Evolutionary conservation across 2,329 filamentous ascomycete species (phyloP), one percentile per base, ranked within the genome.

Genomic region (Sarocladium kiliense): DNA sequence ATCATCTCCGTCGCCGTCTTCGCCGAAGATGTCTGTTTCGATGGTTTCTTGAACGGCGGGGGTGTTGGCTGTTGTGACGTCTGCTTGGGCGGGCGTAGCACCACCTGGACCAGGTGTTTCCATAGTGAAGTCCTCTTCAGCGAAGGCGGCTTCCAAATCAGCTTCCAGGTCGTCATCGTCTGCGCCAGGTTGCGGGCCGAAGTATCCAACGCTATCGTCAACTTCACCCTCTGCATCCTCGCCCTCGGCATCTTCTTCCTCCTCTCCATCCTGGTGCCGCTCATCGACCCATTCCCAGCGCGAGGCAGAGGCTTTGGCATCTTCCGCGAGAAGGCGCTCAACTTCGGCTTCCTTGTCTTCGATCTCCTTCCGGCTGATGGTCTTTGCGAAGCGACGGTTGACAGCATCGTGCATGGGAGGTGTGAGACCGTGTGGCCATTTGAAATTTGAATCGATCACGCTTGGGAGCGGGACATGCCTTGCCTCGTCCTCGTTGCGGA

Each of bases 391-490:
- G 30, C 91, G 82, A 26, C 89, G 84, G 67, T 90, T 91, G 42
- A 89, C 80, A 42, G 88, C 90, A 74, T 89, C 90, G 66, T 90
- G 88, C 85, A 96, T 89, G 1, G 91, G 91, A 4, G 91, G 90
- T 1, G 91, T 94, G 19, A 96, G 76, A 30, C 91, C 91, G 69
- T 96, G 91, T 1, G 91, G 88, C 77, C 89, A 96, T 65, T 84
- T 86, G 63, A 86, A 85, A 4, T 72, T 85, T 10, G 71, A 75
- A 62, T 90, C 81, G 53, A 95, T 79, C 63, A 91, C 87, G 54
- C 77, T 70, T 1, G 91, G 91, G 14, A 95, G 74, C n/a, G 86
- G 80, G 54, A 75, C 78, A n/a, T 75, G 77, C 63, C 79, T 75
- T 1, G 86, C 87, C 65, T 88, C 85, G n/a, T 78, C 73, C 60